These are phyloP conservation scores for Penicillium sp. DNA, from an alignment of 2,329 filamentous ascomycete species.

Conservation along the genomic window DNA sequence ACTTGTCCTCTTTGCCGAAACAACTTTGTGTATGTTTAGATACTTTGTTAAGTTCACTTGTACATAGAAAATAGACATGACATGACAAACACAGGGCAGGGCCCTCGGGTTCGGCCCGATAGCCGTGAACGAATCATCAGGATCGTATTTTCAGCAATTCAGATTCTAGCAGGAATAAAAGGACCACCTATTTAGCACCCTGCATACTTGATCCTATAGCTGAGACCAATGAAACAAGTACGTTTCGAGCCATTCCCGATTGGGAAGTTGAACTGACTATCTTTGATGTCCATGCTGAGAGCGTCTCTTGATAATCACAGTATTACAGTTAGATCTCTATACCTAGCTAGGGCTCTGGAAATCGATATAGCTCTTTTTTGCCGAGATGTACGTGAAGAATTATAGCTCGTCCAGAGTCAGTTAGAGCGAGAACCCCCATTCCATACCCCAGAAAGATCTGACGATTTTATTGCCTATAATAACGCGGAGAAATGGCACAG, in stretches of 20 bases:
- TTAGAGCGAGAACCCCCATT: not conserved
- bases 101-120: not conserved
- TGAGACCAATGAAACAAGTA: not conserved
- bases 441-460: not conserved
- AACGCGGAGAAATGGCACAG: not conserved
- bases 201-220: not conserved
- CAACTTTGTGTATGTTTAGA: slow-evolving; percentile 64
- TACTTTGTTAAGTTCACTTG: not conserved
- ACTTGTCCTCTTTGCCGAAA: slow-evolving; percentile 92
- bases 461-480: slow-evolving; percentile 1
- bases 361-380: not conserved
- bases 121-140: not conserved
- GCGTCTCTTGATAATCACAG: not conserved
- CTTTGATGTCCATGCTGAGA: not conserved
- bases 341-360: not conserved
- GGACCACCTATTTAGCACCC: not conserved
- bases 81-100: slow-evolving; percentile 1
- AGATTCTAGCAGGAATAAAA: not conserved
- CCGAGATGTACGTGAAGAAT: not conserved
- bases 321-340: not conserved
- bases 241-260: slow-evolving; percentile 1
- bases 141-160: not conserved
- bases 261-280: not conserved
- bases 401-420: not conserved
- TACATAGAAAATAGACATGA: slow-evolving; percentile 16